phyloP scores from a whole-genome alignment of 352 stramenopile species.

The Pythium rishiriense region DNA sequence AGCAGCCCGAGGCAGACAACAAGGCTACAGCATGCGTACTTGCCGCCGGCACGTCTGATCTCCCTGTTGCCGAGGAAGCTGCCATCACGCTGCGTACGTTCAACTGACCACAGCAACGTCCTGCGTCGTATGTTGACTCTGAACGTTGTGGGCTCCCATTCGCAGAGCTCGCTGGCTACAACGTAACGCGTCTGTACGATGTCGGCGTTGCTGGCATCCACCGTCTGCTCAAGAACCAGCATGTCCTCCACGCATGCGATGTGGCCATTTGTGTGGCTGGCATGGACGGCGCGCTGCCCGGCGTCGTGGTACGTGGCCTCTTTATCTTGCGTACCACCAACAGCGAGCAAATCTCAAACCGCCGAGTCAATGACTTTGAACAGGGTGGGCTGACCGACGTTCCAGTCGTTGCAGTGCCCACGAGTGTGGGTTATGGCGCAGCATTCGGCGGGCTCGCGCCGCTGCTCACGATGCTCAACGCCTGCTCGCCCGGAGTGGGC shows the following conservation, averaged over 20 bases:
- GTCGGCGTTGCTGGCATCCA: slow-evolving; percentile 95
- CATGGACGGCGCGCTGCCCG: slow-evolving; percentile 97
- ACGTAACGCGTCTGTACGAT: slow-evolving; percentile 88
- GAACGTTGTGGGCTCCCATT: background rate
- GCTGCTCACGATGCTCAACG: slow-evolving; percentile 98
- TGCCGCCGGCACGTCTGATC: slow-evolving; percentile 95
- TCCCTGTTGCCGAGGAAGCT: slow-evolving; percentile 96
- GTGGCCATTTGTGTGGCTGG: slow-evolving; percentile 96
- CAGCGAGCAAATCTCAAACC: no score
- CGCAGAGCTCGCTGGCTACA: slow-evolving; percentile 87
- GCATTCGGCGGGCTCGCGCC: slow-evolving; percentile 91
- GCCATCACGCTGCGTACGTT: slow-evolving; percentile 86
- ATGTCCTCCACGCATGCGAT: slow-evolving; percentile 83
- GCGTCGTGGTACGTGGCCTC: slow-evolving; percentile 89
- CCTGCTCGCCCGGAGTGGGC: slow-evolving; percentile 96
- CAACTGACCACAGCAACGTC: background rate
- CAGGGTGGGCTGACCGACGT: slow-evolving; percentile 79
- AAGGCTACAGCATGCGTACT: slow-evolving; percentile 65
- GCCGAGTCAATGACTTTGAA: no score
- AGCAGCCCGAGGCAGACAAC: background rate
- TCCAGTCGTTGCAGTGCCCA: slow-evolving; percentile 90
- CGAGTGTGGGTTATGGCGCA: slow-evolving; percentile 92
- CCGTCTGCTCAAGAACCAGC: slow-evolving; percentile 86
- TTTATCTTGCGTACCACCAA: background rate
- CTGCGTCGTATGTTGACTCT: background rate